phyloP scores from a whole-genome alignment of 495 filamentous ascomycete genomes.

The Podospora pseudocomata region DNA sequence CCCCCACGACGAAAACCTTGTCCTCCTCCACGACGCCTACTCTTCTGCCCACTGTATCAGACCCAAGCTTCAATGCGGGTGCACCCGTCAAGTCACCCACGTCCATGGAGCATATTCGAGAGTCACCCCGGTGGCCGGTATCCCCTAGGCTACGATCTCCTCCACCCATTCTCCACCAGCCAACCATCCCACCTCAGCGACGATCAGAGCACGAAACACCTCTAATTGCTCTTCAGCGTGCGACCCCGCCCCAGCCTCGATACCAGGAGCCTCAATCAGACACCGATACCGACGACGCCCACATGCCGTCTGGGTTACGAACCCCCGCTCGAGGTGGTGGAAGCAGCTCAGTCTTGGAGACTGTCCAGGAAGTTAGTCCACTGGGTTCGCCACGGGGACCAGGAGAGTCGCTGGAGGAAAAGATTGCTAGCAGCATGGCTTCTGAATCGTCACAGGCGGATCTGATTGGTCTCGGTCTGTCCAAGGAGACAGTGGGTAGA shows the following conservation, averaged over 20 bases:
- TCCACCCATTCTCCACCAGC: conserved; percentile 52
- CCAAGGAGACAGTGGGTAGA: conserved; percentile 32
- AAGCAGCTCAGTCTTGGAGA: conserved; percentile 72
- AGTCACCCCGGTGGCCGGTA: conserved; percentile 60
- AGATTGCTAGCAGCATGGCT: conserved; percentile 47
- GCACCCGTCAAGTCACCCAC: conserved; percentile 59
- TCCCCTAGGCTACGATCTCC: conserved; percentile 66
- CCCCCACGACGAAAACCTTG: conserved; percentile 55
- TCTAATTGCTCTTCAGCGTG: conserved; percentile 53
- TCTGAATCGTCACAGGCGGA: conserved; percentile 41
- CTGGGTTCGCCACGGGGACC: conserved; percentile 64
- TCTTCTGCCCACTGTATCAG: conserved; percentile 53
- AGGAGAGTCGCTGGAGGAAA: conserved; percentile 46
- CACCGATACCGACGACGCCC: conserved; percentile 53
- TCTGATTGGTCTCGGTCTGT: conserved; percentile 30
- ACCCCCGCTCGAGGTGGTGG: conserved; percentile 65
- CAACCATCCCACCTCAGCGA: conserved; percentile 41
- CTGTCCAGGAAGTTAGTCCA: conserved; percentile 86
- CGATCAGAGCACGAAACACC: conserved; percentile 47
- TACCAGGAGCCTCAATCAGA: conserved; percentile 39
- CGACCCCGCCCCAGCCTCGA: conserved; percentile 43
- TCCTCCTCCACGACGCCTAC: conserved; percentile 60
- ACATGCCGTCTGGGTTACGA: conserved; percentile 53
- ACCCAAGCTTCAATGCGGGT: conserved; percentile 50
- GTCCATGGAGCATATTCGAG: conserved; percentile 52